These are phyloP conservation scores for Suhomyces tanzawaensis DNA, from an alignment of 805 yeast species.

Conservation along the genomic window DNA sequence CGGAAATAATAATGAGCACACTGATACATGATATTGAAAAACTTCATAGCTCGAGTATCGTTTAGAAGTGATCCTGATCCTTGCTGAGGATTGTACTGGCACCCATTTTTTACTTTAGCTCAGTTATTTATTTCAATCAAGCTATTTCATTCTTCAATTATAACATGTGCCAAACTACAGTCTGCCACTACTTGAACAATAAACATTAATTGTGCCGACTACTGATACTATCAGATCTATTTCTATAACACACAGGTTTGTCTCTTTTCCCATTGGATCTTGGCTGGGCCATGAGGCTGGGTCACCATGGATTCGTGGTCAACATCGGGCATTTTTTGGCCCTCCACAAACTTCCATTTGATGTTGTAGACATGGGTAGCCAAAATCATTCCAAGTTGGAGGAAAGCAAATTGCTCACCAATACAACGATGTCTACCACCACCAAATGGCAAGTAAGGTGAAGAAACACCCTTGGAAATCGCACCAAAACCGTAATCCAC, in stretches of 20 bases:
- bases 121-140: too few relatives aligned
- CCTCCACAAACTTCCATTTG: conserved; percentile 62
- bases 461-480: conserved; percentile 90
- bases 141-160: too few relatives aligned
- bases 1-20: too few relatives aligned
- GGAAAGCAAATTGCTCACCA: conserved; percentile 97
- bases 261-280: conserved; percentile 71
- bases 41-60: too few relatives aligned
- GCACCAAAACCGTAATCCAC: conserved; percentile 97
- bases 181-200: too few relatives aligned
- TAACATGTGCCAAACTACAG: too few relatives aligned
- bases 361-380: conserved; percentile 70
- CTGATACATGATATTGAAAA: too few relatives aligned
- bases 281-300: conserved; percentile 77
- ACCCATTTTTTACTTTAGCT: too few relatives aligned
- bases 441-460: conserved; percentile 97
- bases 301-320: conserved; percentile 93
- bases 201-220: too few relatives aligned
- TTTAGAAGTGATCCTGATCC: too few relatives aligned
- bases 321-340: conserved; percentile 51
- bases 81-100: too few relatives aligned
- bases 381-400: conserved; percentile 85
- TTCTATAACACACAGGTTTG: conserved; percentile 17
- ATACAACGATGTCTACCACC: conserved; percentile 99
- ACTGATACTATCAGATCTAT: too few relatives aligned